These are phyloP conservation scores for Blastobotrys aristatus DNA, from an alignment of 1,139 yeast species.

Conservation along the genomic window DNA sequence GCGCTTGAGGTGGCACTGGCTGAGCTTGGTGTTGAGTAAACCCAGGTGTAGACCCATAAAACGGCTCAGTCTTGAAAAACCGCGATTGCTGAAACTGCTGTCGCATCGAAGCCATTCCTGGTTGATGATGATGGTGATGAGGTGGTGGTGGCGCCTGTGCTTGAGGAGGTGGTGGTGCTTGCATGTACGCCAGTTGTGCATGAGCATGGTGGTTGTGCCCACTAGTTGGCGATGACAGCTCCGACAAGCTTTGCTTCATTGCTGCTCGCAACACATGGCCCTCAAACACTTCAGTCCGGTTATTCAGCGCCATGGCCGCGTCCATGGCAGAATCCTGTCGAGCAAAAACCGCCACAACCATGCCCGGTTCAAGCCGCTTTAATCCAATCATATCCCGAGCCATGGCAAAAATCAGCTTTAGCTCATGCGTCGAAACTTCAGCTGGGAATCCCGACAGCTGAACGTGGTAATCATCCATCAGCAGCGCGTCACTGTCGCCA, in stretches of 20 bases:
- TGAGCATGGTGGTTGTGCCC: neutral
- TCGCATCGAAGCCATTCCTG: neutral
- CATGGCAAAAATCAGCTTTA: conserved; percentile 69
- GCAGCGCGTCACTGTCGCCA: neutral
- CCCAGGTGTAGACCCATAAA: neutral
- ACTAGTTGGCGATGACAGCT: neutral
- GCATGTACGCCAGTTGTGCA: neutral
- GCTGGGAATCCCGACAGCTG: conserved; percentile 1
- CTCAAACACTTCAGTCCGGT: conserved; percentile 2
- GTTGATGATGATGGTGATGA: neutral
- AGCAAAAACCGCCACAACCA: conserved; percentile 23
- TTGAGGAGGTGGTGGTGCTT: neutral
- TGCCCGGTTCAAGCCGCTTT: conserved; percentile 42
- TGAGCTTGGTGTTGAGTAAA: neutral
- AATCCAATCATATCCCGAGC: conserved; percentile 67
- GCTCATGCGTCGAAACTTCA: conserved; percentile 41
- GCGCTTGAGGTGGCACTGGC: neutral
- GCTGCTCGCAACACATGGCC: neutral
- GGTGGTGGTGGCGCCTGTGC: neutral
- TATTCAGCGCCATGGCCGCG: neutral
- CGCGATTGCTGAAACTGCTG: conserved; percentile 11
- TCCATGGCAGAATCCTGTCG: conserved; percentile 1
- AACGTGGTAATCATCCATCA: neutral
- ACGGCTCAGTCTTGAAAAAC: neutral
- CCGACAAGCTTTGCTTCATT: neutral